Base-by-base conservation (phyloP, 805 yeast genomes). In the Teunomyces barrocoloradensis region DNA sequence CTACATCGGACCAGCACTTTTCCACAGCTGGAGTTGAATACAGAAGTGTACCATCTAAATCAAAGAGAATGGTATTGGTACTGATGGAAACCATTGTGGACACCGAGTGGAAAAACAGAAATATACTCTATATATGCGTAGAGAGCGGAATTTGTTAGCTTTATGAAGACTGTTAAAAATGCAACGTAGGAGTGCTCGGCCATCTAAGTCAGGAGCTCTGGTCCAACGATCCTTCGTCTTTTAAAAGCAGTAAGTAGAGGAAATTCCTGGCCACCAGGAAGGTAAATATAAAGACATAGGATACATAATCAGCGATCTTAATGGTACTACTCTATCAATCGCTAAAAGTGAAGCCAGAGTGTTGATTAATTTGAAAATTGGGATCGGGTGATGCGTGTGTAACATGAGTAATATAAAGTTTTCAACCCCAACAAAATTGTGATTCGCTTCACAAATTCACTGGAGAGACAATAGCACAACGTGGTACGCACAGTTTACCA, bases 331-430 rank as follows among this genome's bases (percentile, higher is more conserved):
- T 6, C 6, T 2, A 2, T 21, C 25, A 6, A 21, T 21, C 25
- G 4, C 7, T 21, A 25, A 37, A 46, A 63, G 29, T 63, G 65
- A 10, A 48, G 33, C 73, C 71, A 68, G 13, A 66, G 47, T 43
- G 60, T 64, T 7, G 49, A 35, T 7, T 52, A 37, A 25, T 51
- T 44, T 43, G 53, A 53, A 9, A 68, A 36, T 37, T 55, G 53
- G 29, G 66, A 61, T n/a, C 61, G 46, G 20, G 55, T 50, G 43
- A 58, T 50, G 2, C 55, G 34, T 21, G 58, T 53, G 6, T 65
- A 38, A 21, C 57, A 48, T 13, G 62, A 37, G 48, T 53, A 61
- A 44, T 47, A 33, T 57, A 29, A 48, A 56, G 35, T 65, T 48
- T 33, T 59, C 52, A 2, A 20, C n/a, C 33, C 63, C 51, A 4